Percentiles rank a stretch among this genome's conserved stretches.
phyloP scores from a whole-genome alignment of 2,329 filamentous ascomycete species.

The Aspergillus aculeatus region DNA sequence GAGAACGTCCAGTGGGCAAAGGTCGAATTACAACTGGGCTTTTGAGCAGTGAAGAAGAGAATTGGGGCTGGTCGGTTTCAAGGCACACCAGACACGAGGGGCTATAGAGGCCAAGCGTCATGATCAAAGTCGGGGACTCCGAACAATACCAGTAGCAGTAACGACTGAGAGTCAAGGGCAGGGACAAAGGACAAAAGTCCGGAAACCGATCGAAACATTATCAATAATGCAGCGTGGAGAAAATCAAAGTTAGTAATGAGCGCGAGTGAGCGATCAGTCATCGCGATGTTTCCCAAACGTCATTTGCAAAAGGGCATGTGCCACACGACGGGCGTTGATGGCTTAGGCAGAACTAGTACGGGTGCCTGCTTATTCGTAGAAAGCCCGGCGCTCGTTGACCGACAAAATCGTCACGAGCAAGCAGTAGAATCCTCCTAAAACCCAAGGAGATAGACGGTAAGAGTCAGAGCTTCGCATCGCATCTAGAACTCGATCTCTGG shows the following conservation, averaged over 20 bases:
- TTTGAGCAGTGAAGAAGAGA: not conserved
- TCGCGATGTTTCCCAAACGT: not conserved
- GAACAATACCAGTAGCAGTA: not conserved
- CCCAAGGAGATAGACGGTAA: slow-evolving; percentile 2
- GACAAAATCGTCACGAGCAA: slow-evolving; percentile 1
- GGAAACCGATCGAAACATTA: not conserved
- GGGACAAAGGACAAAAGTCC: not conserved
- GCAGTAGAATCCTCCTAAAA: not conserved
- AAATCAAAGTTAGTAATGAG: not conserved
- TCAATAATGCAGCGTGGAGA: not conserved
- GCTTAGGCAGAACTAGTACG: slow-evolving; percentile 10
- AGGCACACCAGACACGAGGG: not conserved
- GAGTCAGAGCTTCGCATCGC: slow-evolving; percentile 1
- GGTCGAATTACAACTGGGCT: not conserved
- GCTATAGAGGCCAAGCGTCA: not conserved
- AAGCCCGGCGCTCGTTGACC: not conserved
- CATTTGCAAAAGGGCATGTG: slow-evolving; percentile 5
- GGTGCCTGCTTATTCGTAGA: slow-evolving; percentile 4
- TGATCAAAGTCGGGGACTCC: not conserved
- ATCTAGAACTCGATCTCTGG: slow-evolving; percentile 3
- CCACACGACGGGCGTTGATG: slow-evolving; percentile 5
- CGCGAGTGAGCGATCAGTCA: not conserved
- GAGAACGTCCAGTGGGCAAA: not conserved
- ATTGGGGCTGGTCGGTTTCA: not conserved
- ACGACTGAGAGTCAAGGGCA: not conserved